These are phyloP conservation scores for Metschnikowia gelsemii DNA, from an alignment of 805 yeast species.

Conservation along the genomic window DNA sequence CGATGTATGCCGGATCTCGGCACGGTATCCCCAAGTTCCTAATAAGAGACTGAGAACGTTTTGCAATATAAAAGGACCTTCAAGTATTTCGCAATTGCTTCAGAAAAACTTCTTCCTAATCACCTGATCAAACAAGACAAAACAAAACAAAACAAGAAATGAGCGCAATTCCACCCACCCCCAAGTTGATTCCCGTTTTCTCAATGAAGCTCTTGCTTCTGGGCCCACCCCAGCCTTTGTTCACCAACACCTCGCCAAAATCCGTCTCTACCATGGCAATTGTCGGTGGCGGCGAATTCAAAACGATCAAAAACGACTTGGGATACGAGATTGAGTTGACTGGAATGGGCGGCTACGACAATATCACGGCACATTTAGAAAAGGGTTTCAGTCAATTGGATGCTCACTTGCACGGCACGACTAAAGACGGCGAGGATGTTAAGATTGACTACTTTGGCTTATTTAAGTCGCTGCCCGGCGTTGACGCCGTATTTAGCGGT, in stretches of 20 bases:
- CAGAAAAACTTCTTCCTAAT: too few relatives aligned
- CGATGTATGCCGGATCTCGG: too few relatives aligned
- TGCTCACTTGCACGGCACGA: slow-evolving; percentile 49
- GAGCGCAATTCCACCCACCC: slow-evolving; percentile 24
- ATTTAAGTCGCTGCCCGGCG: slow-evolving; percentile 36
- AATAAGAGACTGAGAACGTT: too few relatives aligned
- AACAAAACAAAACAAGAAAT: too few relatives aligned
- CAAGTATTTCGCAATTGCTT: too few relatives aligned
- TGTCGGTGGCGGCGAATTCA: slow-evolving; percentile 30
- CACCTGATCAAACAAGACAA: too few relatives aligned
- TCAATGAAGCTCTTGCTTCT: slow-evolving; percentile 28
- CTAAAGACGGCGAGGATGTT: slow-evolving; percentile 44
- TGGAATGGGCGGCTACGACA: slow-evolving; percentile 46
- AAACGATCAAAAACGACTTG: slow-evolving; percentile 30
- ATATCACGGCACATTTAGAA: slow-evolving; percentile 38
- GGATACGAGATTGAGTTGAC: slow-evolving; percentile 33
- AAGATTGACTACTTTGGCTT: slow-evolving; percentile 51
- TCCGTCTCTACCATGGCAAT: slow-evolving; percentile 24
- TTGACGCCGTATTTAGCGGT: slow-evolving; percentile 37
- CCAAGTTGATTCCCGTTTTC: slow-evolving; percentile 34
- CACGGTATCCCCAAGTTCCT: too few relatives aligned
- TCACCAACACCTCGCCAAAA: slow-evolving; percentile 19
- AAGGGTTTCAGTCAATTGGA: slow-evolving; percentile 38
- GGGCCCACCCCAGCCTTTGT: slow-evolving; percentile 24
- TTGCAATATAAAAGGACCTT: too few relatives aligned